Evolutionary conservation across 2,329 filamentous ascomycete species (phyloP).

Genomic region (Rhexocercosporidium sp.): DNA sequence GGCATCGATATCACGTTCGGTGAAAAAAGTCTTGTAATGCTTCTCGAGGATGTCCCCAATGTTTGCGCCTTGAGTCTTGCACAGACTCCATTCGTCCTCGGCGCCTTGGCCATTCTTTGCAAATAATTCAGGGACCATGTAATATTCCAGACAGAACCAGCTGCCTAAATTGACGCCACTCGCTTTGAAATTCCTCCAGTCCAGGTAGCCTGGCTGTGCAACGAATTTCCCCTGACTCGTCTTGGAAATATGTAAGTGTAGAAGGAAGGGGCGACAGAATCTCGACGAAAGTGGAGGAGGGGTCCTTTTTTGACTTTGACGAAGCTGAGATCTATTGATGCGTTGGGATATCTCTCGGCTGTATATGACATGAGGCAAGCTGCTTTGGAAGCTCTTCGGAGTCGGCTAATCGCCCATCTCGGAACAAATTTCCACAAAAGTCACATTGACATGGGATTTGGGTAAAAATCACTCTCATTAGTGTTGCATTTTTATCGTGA

Average conservation of each 20-base stretch:
- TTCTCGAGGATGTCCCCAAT: neutral
- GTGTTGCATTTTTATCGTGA: too few relatives aligned
- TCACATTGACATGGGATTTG: too few relatives aligned
- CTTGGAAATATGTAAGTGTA: neutral
- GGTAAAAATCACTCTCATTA: too few relatives aligned
- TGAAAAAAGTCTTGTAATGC: neutral
- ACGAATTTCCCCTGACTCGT: neutral
- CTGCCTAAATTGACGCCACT: neutral
- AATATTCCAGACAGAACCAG: neutral
- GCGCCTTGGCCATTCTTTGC: neutral
- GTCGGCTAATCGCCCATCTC: too few relatives aligned
- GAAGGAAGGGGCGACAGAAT: too few relatives aligned
- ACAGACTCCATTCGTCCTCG: neutral
- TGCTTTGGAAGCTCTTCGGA: too few relatives aligned
- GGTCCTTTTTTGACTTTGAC: too few relatives aligned
- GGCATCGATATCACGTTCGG: neutral
- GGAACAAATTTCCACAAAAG: too few relatives aligned
- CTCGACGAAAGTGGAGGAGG: too few relatives aligned
- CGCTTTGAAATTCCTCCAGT: constrained; percentile 1
- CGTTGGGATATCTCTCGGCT: too few relatives aligned
- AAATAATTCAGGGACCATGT: neutral
- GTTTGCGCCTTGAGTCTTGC: neutral
- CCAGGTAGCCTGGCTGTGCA: neutral
- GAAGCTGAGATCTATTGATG: too few relatives aligned
- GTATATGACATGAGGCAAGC: too few relatives aligned